Conservation (phyloP, 208 protist species). For the Trypanosoma caninum region DNA sequence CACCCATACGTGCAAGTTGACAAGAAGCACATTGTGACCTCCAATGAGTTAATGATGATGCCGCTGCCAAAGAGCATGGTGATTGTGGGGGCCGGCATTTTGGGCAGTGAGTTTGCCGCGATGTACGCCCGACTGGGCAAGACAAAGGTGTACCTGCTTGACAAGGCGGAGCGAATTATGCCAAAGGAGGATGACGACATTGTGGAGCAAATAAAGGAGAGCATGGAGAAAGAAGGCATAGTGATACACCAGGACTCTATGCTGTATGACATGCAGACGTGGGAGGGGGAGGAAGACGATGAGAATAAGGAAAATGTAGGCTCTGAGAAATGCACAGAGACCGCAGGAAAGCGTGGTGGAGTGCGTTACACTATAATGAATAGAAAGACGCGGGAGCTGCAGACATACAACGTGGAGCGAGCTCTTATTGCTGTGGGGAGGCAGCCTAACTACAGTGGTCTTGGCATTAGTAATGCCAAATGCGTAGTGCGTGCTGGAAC, state of each 20-base stretch:
- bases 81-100: conserved; percentile 65
- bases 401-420: conserved; percentile 66
- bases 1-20: conserved; percentile 61
- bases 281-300: conserved; percentile 33
- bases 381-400: conserved; percentile 38
- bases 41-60: conserved; percentile 68
- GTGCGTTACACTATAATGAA: conserved; percentile 82
- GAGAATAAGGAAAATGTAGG: no score
- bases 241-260: conserved; percentile 65
- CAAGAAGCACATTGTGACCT: conserved; percentile 54
- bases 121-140: conserved; percentile 64
- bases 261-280: conserved; percentile 76
- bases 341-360: conserved; percentile 21
- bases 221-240: conserved; percentile 45
- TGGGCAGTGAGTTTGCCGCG: conserved; percentile 78
- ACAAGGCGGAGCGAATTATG: conserved; percentile 66
- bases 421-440: conserved; percentile 68
- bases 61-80: conserved; percentile 67
- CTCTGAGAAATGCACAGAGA: conserved; percentile 18
- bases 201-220: conserved; percentile 32
- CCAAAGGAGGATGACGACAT: conserved; percentile 70
- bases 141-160: conserved; percentile 71
- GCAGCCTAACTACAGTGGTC: conserved; percentile 49
- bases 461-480: conserved; percentile 58
- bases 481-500: conserved; percentile 34